A percentile compares a stretch with the other conserved stretches of the same genome.
phyloP scores from a whole-genome alignment of 2,329 filamentous ascomycete species.

The Ilyonectria sp. region DNA sequence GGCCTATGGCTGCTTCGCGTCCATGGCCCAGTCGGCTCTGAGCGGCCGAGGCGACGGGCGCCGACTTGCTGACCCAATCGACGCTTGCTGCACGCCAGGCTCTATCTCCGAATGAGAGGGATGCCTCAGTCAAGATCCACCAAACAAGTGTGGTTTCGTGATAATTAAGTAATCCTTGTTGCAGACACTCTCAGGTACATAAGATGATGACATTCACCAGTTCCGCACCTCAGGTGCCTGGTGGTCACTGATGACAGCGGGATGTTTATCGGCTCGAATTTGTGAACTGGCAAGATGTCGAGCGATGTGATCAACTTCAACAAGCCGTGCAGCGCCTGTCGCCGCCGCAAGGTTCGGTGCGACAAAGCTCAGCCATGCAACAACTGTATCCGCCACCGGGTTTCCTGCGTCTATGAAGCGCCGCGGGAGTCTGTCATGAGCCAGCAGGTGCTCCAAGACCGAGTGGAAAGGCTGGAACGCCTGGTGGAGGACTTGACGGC shows the following conservation, averaged over 20 bases:
- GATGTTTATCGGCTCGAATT: constrained; percentile 5
- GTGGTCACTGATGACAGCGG: constrained; percentile 10
- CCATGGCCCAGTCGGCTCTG: constrained; percentile 18
- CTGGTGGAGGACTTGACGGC: constrained; percentile 37
- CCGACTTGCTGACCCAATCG: constrained; percentile 29
- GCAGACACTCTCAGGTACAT: constrained; percentile 26
- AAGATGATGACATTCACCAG: constrained; percentile 27
- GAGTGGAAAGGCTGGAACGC: constrained; percentile 37
- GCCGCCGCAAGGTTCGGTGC: constrained; percentile 38
- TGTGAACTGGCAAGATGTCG: constrained; percentile 28
- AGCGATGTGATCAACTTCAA: constrained; percentile 41
- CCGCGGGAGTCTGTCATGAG: constrained; percentile 35
- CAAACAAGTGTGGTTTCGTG: constrained; percentile 29
- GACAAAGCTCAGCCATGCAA: constrained; percentile 41
- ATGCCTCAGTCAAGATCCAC: constrained; percentile 29
- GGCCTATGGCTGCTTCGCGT: constrained; percentile 2
- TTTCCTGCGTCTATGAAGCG: constrained; percentile 37
- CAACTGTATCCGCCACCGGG: constrained; percentile 37
- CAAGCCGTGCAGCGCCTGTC: constrained; percentile 41
- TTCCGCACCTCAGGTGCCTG: constrained; percentile 7
- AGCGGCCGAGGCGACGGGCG: constrained; percentile 17
- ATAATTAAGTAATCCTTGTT: constrained; percentile 33
- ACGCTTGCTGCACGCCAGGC: constrained; percentile 29
- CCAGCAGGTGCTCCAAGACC: constrained; percentile 38
- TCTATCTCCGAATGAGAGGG: constrained; percentile 27